Base-by-base conservation (phyloP, 164 flowering plant species). In the Tetracentron sinense region DNA sequence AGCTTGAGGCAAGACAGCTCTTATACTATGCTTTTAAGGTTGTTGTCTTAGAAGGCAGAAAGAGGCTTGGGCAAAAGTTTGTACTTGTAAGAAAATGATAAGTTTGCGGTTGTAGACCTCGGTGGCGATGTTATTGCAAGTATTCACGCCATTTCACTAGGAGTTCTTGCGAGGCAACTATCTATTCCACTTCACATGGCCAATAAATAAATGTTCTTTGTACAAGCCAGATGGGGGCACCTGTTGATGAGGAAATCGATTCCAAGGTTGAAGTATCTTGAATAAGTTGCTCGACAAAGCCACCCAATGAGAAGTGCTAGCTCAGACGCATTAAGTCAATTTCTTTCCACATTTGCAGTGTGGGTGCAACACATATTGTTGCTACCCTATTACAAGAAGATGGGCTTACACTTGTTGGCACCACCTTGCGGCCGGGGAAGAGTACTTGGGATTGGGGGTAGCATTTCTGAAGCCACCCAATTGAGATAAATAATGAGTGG, bases 101-200 rank as follows among this genome's bases (percentile, higher is more conserved):
- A 72, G 17, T 77, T 64, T 69, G 93, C 88, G 0, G 89, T 87
- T 10, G 93, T 79, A n/a, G 99, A 94, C 65, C 83, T 91, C 44
- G 99, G 99, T 57, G 99, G 97, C 16, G 88, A 92, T 77, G 93
- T 94, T 44, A 82, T 94, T 52, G 91, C 97, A 1, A 96, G 99
- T 51, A 82, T 83, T 26, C 89, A 88, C 77, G 99, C 96, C 4
- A 94, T 91, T 67, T 97, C 97, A 20, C 81, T 94, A n/a, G 99
- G 95, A 25, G 95, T 94, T 77, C 56, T 91, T 35, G 96, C 99
- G 22, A 82, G 99, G 69, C 97, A 91, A 77, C 82, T 91, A 42
- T 74, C 90, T 7, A 76, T 88, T 66, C 92, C 96, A 7, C 92
- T 91, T 71, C 99, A 94, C 70, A 91, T 91, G 78, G 92, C 91